Conservation (phyloP, 257 asterid species). For the Ocimum tenuiflorum region DNA sequence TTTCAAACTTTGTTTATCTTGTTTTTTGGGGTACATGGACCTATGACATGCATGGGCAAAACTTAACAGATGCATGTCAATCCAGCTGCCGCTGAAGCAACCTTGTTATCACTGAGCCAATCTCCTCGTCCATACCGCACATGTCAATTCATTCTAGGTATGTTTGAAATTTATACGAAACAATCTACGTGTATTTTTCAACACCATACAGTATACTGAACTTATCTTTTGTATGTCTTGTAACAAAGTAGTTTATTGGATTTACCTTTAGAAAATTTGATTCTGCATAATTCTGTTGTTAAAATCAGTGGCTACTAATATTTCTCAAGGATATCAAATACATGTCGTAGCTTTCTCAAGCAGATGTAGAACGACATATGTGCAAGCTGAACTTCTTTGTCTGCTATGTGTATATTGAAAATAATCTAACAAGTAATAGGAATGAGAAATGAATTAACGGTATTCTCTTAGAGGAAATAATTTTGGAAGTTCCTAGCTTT, state of each 20-base stretch:
- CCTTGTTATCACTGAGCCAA: constrained; percentile 62
- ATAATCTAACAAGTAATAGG: constrained; percentile 6
- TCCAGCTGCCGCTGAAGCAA: constrained; percentile 83
- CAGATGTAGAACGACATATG: not conserved
- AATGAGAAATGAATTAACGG: not conserved
- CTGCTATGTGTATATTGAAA: not conserved
- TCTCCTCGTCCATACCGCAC: constrained; percentile 78
- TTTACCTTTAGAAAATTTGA: not conserved
- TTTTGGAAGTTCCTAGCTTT: constrained; percentile 2
- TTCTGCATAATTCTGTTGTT: not conserved
- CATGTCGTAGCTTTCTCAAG: constrained; percentile 4
- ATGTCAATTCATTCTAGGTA: constrained; percentile 87
- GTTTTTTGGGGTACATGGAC: constrained; percentile 26
- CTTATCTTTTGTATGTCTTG: constrained; percentile 12
- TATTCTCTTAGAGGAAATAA: not conserved
- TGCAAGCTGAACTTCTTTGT: not conserved
- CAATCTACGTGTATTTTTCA: not conserved
- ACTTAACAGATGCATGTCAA: constrained; percentile 66
- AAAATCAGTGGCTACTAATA: not conserved
- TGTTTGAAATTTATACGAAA: constrained; percentile 20
- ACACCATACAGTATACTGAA: not conserved
- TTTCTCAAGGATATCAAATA: not conserved
- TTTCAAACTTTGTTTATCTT: constrained; percentile 8
- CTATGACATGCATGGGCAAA: constrained; percentile 16
- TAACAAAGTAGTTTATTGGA: not conserved